Conservation (phyloP, 345 rosid species). For the Eucalyptus victrix region DNA sequence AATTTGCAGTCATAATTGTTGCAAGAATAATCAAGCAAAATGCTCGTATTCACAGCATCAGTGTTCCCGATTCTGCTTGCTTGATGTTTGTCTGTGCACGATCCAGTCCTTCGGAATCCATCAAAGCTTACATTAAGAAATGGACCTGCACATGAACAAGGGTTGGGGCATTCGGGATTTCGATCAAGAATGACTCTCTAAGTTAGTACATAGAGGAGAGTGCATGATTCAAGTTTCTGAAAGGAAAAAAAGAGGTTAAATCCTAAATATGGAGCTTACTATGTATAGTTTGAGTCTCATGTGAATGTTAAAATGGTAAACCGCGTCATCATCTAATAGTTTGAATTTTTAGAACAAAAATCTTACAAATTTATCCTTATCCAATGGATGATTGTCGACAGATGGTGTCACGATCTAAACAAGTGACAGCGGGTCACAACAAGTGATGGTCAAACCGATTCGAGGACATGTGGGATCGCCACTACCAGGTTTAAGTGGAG, state of each 20-base stretch:
- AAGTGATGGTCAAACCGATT: not conserved
- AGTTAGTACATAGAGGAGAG: not conserved
- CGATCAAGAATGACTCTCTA: not conserved
- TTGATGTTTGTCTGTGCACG: not conserved
- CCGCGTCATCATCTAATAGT: accelerated
- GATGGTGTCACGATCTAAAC: not conserved
- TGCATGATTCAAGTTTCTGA: not conserved
- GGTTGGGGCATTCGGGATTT: not conserved
- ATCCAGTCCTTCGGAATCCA: not conserved
- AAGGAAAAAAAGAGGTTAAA: not conserved
- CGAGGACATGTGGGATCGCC: not conserved
- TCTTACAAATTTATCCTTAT: not conserved
- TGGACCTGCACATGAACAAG: not conserved
- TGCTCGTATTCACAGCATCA: not conserved
- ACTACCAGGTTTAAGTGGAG: not conserved
- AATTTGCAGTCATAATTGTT: not conserved
- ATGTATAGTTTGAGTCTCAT: not conserved
- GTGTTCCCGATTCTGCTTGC: not conserved
- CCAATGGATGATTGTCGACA: not conserved
- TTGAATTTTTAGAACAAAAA: accelerated
- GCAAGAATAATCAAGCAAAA: not conserved
- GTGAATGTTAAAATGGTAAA: not conserved
- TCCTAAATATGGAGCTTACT: not conserved
- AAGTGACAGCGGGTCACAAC: not conserved
- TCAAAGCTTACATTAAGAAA: not conserved